A percentile compares a stretch with the other conserved stretches of the same genome.
Evolutionary conservation across 2,329 filamentous ascomycete genomes (phyloP).

Genomic region (Fusarium siculi): DNA sequence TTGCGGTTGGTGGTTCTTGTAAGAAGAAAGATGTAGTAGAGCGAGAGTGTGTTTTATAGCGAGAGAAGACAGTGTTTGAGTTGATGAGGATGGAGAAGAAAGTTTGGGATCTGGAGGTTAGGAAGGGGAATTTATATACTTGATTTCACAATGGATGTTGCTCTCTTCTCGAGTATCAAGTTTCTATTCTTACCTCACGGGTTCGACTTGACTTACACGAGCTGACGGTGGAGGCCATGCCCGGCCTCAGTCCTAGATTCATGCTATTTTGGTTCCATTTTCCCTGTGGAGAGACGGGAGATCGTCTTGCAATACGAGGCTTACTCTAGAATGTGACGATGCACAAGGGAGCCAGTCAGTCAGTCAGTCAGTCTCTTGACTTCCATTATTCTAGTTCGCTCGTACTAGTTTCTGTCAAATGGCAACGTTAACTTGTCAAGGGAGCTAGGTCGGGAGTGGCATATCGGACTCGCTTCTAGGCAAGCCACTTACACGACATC

Average conservation of each 20-base stretch:
- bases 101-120: background rate
- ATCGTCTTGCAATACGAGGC: slow-evolving; percentile 18
- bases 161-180: background rate
- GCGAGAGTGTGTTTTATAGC: slow-evolving; percentile 19
- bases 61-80: slow-evolving; percentile 18
- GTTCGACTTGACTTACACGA: slow-evolving; percentile 13
- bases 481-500: slow-evolving; percentile 26
- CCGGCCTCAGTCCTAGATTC: background rate
- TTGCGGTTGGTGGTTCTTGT: slow-evolving; percentile 20
- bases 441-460: slow-evolving; percentile 1
- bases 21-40: background rate
- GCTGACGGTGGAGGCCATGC: slow-evolving; percentile 12
- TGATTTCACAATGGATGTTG: background rate
- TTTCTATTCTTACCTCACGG: slow-evolving; percentile 24
- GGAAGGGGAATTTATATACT: slow-evolving; percentile 25
- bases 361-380: background rate
- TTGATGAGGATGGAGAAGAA: slow-evolving; percentile 26
- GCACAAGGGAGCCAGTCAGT: background rate
- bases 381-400: background rate
- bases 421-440: slow-evolving; percentile 17
- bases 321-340: background rate
- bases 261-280: slow-evolving; percentile 1
- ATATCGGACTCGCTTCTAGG: background rate
- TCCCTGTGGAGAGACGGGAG: background rate
- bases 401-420: background rate